Evolutionary conservation across 2,329 filamentous ascomycete species (phyloP), one percentile per base, ranked within the genome.

Genomic region (Alternaria postmessia): DNA sequence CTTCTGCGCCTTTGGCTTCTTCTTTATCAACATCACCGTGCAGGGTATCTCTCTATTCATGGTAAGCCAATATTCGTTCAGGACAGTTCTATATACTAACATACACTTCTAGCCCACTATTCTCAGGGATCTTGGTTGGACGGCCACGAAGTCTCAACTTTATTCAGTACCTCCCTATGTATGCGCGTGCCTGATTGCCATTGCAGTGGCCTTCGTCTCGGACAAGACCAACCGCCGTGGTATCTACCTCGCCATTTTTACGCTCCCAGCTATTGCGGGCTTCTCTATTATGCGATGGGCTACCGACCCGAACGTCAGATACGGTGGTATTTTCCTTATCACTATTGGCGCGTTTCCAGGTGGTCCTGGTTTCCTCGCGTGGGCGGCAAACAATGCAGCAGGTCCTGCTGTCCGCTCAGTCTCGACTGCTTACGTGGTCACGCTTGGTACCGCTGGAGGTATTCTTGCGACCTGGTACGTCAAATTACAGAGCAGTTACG

Each of bases 391-490:
- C 70, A 88, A 88, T 63, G 81, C 86, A 0, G 82, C 83, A 0
- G 86, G 86, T 0, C 85, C 86, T 0, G 82, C 85, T 9, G 79
- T 88, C 1, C 82, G 86, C 24, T 86, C 86, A 5, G 84, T 88
- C 0, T 82, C 85, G 0, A 81, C 84, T 22, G 86, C 80, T 4
- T 88, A 85, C 62, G 83, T 88, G 62, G 87, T 89, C 36, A 94
- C 97, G 76, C 90, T 88, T 3, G 86, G 86, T 11, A 87, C 84
- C 1, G 78, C 84, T 11, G 86, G 86, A 39, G 86, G 85, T 26
- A 84, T 88, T 41, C 75, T 88, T 3, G 84, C 86, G 32, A 86
- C 84, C 73, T 86, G 75, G 74, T 76, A 70, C 48, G 68, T 58
- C 28, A 16, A 20, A 18, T 24, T 3, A 24, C 5, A 4, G 18